Evolutionary conservation across 306 rosid genomes (phyloP).

Genomic region (Aeschynomene evenia): DNA sequence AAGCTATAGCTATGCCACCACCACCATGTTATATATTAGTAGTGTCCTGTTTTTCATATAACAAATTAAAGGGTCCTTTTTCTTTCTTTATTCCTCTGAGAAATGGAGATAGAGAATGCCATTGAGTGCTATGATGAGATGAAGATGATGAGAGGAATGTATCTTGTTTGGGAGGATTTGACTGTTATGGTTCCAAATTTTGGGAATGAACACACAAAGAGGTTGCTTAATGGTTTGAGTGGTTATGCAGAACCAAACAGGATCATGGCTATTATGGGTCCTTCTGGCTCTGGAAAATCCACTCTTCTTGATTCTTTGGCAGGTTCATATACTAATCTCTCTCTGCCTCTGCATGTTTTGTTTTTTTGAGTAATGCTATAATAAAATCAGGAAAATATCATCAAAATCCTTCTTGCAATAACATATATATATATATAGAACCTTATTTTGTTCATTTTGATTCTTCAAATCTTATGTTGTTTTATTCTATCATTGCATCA

Average conservation of each 20-base stretch:
- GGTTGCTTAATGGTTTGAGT: slow-evolving; percentile 68
- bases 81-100: not conserved
- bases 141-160: slow-evolving; percentile 41
- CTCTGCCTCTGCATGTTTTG: not conserved
- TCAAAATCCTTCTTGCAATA: too few relatives aligned
- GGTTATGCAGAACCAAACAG: slow-evolving; percentile 86
- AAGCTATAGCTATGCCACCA: not conserved
- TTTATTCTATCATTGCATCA: too few relatives aligned
- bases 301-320: slow-evolving; percentile 92
- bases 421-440: too few relatives aligned
- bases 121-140: not conserved
- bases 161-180: slow-evolving; percentile 81
- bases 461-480: too few relatives aligned
- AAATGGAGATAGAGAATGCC: slow-evolving; percentile 46
- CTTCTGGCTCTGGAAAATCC: slow-evolving; percentile 96
- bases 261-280: slow-evolving; percentile 96
- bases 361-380: not conserved
- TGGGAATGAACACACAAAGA: slow-evolving; percentile 59
- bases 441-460: too few relatives aligned
- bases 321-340: slow-evolving; percentile 36
- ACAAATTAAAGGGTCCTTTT: not conserved
- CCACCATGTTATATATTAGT: not conserved
- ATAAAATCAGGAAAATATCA: too few relatives aligned
- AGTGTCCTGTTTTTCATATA: not conserved
- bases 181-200: slow-evolving; percentile 71